Percentiles rank a stretch among this genome's conserved stretches.
phyloP scores from a whole-genome alignment of 768 basidiomycete genomes.

The Serendipita sp. region DNA sequence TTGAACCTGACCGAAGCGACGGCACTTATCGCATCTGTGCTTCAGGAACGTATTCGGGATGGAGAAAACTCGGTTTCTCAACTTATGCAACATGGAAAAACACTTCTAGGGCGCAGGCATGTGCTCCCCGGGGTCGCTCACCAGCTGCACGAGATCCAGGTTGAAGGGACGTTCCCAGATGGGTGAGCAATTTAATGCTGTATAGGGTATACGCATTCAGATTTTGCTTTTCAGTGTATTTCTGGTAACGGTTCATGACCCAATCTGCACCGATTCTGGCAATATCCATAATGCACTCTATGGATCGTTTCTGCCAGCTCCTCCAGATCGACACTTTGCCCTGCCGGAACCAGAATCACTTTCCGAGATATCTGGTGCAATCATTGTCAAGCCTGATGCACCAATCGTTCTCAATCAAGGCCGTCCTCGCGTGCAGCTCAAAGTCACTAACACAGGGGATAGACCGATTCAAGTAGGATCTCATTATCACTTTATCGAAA shows the following conservation, averaged over 20 bases:
- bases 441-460: slow-evolving; percentile 83
- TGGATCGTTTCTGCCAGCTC: slow-evolving; percentile 82
- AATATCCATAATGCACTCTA: slow-evolving; percentile 76
- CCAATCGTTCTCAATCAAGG: slow-evolving; percentile 64
- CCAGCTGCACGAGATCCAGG: slow-evolving; percentile 75
- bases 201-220: not conserved
- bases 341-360: slow-evolving; percentile 33
- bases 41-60: slow-evolving; percentile 92
- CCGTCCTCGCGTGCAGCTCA: slow-evolving; percentile 44
- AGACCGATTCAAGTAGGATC: slow-evolving; percentile 87
- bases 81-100: slow-evolving; percentile 89
- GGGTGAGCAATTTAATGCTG: slow-evolving; percentile 34
- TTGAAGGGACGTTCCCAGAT: slow-evolving; percentile 83
- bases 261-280: slow-evolving; percentile 72
- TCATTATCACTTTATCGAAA: slow-evolving; percentile 89
- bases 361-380: slow-evolving; percentile 52
- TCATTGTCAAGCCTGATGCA: slow-evolving; percentile 44
- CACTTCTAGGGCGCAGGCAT: slow-evolving; percentile 72
- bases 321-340: slow-evolving; percentile 50
- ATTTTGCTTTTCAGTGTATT: slow-evolving; percentile 43
- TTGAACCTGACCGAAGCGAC: slow-evolving; percentile 80
- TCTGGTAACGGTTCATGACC: slow-evolving; percentile 94
- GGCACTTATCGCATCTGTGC: slow-evolving; percentile 78
- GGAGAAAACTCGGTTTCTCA: slow-evolving; percentile 71
- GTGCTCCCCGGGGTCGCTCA: slow-evolving; percentile 69